Conservation (phyloP, 2,329 filamentous ascomycete species). For the Grosmannia serpens region DNA sequence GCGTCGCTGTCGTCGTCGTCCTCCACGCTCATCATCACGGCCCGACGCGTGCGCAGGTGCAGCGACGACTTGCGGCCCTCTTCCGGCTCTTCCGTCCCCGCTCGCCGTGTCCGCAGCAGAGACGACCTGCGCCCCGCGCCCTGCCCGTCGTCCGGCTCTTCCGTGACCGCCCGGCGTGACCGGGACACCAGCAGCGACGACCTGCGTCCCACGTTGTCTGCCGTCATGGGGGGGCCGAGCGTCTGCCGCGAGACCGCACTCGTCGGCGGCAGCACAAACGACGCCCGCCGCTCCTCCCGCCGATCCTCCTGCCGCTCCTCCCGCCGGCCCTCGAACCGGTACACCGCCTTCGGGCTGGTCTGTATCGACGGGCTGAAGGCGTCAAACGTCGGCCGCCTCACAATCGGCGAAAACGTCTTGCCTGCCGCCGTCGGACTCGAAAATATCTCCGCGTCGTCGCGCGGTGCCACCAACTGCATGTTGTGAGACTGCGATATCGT, state of each 20-base stretch:
- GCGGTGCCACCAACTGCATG: background rate
- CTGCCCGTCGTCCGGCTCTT: constrained; percentile 29
- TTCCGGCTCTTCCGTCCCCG: constrained; percentile 37
- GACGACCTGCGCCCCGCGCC: constrained; percentile 33
- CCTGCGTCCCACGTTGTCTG: constrained; percentile 33
- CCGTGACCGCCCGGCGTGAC: constrained; percentile 34
- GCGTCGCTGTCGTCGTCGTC: constrained; percentile 32
- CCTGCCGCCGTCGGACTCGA: constrained; percentile 4
- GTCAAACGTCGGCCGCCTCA: background rate
- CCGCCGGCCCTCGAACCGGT: background rate
- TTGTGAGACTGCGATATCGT: background rate
- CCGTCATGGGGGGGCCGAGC: constrained; percentile 26
- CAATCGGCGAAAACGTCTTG: constrained; percentile 5
- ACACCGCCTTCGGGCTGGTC: background rate
- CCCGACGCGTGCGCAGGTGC: constrained; percentile 30
- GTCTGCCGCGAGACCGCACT: constrained; percentile 33
- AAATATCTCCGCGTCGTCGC: constrained; percentile 12
- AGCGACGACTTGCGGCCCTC: constrained; percentile 37
- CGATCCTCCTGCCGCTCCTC: background rate
- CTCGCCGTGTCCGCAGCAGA: constrained; percentile 19
- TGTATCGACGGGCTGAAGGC: background rate
- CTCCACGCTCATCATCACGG: constrained; percentile 27
- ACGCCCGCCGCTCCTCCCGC: constrained; percentile 12
- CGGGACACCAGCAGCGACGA: constrained; percentile 36
- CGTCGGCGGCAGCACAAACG: constrained; percentile 26